Evolutionary conservation across 306 rosid species (phyloP), one percentile per base, ranked within the genome.

Genomic region (Medicago lupulina): DNA sequence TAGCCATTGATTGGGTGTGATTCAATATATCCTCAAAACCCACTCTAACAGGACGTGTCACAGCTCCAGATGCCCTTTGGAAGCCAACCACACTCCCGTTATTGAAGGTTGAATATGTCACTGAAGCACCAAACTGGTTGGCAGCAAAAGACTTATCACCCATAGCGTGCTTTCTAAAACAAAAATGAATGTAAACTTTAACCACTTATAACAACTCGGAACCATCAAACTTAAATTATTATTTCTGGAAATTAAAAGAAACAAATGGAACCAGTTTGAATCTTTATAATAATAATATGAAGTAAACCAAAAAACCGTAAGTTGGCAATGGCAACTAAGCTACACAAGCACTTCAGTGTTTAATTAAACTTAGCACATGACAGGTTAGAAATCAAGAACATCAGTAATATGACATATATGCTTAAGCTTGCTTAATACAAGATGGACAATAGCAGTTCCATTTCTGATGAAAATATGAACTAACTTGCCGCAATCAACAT

Each of bases 131-230:
- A 84, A 84, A 86, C 82, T 90, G 85, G 83, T 85, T 86, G 86
- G 91, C 89, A 83, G 89, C 89, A 82, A 86, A 87, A 86, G 93
- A 89, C 86, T 88, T 90, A 87, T 91, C 97, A 80, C 87, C 99
- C 76, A 73, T 75, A 59, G 86, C 73, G 87, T 92, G 89, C 91
- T 90, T 92, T 90, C 99, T 96, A 84, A 83, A 89, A 88, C 67
- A 84, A 89, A 88, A 85, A 75, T 79, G 84, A 85, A 85, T 76
- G 71, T 76, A 81, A 80, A 78, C 76, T 79, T 79, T 83, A 46
- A 87, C 80, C 81, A 81, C 63, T 59, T 59, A 64, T 60, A 80
- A 85, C 79, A 74, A 82, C 71, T 77, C 76, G 71, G 81, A 82
- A 75, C 81, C 80, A 67, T 65, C 80, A 76, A 83, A 76, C 21